Conservation (phyloP, 805 yeast species). For the Ogataea ramenticola region DNA sequence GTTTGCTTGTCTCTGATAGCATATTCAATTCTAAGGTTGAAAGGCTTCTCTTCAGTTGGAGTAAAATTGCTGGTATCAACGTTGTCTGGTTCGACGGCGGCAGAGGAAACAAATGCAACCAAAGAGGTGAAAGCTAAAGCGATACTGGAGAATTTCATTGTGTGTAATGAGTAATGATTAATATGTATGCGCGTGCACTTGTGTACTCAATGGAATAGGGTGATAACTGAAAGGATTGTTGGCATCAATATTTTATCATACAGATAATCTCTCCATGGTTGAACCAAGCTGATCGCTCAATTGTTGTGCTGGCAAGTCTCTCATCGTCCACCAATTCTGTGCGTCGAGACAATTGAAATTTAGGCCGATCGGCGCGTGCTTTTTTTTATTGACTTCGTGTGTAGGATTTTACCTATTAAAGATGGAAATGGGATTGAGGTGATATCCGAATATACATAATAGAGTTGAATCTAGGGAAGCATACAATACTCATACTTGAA, state of each 20-base stretch:
- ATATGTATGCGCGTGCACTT: no score
- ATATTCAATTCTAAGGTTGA: conserved; percentile 43
- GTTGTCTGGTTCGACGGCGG: conserved; percentile 4
- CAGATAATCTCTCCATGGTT: no score
- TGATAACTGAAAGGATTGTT: no score
- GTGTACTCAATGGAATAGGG: no score
- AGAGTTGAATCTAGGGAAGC: no score
- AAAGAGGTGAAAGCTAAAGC: conserved; percentile 8
- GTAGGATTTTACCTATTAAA: no score
- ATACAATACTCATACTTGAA: no score
- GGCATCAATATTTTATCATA: no score
- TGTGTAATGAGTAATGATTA: not conserved
- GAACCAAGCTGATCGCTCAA: not conserved
- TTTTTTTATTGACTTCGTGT: no score
- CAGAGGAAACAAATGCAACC: conserved; percentile 6
- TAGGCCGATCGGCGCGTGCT: not conserved
- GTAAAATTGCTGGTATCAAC: conserved; percentile 15
- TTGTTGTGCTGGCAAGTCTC: not conserved
- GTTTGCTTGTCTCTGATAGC: conserved; percentile 36
- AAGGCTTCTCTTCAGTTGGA: conserved; percentile 30
- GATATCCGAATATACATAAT: no score
- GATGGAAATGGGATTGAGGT: no score
- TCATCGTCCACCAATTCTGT: not conserved
- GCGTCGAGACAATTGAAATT: no score
- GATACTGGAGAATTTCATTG: conserved; percentile 16